Percentiles rank a stretch among this genome's conserved stretches.
These are phyloP conservation scores for Ploettnerulaceae sp. DNA, from an alignment of 2,329 filamentous ascomycete genomes.

Conservation along the genomic window DNA sequence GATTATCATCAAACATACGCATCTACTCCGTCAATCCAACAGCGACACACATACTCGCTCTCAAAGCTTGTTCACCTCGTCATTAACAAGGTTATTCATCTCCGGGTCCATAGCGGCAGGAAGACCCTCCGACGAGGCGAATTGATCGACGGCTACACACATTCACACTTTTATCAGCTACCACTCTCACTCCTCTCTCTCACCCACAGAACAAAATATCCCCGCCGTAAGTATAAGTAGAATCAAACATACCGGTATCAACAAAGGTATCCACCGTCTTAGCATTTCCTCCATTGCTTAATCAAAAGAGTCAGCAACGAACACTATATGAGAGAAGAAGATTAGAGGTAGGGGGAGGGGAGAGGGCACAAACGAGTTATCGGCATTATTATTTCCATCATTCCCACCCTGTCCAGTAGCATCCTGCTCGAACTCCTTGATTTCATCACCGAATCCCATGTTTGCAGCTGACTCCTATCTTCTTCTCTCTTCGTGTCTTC, in stretches of 20 bases:
- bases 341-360: too few species aligned
- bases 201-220: neutral
- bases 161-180: neutral
- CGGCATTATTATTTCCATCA: slow-evolving; percentile 33
- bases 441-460: slow-evolving; percentile 28
- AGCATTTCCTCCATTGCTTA: slow-evolving; percentile 25
- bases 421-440: slow-evolving; percentile 33
- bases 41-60: neutral
- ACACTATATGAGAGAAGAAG: neutral
- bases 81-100: slow-evolving; percentile 36
- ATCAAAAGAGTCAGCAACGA: neutral
- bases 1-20: neutral
- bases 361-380: slow-evolving; percentile 12
- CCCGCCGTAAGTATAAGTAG: neutral
- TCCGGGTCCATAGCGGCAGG: slow-evolving; percentile 33
- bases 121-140: slow-evolving; percentile 35
- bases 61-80: slow-evolving; percentile 34
- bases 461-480: too few species aligned
- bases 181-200: neutral
- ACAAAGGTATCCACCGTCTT: slow-evolving; percentile 34
- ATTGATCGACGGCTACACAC: slow-evolving; percentile 31
- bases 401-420: slow-evolving; percentile 33
- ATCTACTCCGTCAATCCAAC: neutral
- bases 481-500: too few species aligned
- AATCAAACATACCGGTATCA: slow-evolving; percentile 32